Base-by-base conservation (phyloP, 306 rosid genomes). In the Cicer pinnatifidum region DNA sequence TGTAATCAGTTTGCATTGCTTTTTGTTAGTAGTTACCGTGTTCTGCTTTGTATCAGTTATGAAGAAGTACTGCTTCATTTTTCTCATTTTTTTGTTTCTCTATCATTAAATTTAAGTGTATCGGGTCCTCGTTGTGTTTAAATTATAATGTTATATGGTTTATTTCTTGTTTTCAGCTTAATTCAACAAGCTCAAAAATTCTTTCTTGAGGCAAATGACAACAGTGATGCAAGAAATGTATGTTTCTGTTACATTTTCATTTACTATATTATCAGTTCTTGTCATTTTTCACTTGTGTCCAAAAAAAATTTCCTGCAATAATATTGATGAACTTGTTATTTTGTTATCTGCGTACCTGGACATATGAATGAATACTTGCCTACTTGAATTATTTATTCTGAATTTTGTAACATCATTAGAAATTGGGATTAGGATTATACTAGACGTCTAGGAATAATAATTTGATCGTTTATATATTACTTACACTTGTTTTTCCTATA, bases 171-270 rank as follows among this genome's bases (percentile, higher is more conserved):
- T 79, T 85, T 84, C 97, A 95, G 99, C 88, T 84, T 91, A 82
- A 88, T 90, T 86, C 99, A 91, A 83, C 97, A 87, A 81, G 92
- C 81, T 43, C 97, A 95, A 77, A 95, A 90, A 65, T 86, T 87
- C 78, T 82, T 90, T 69, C 47, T 70, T 73, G 97, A 90, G 87
- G 83, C 90, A 69, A 85, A 85, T 81, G 96, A 94, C 76, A 84
- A 90, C 19, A 78, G 81, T 86, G 91, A 88, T 81, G 57, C 97
- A 73, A 88, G 97, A 88, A 88, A 87, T 87, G 97, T 95, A 91
- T 82, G 93, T 73, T 78, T 78, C 72, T 81, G 62, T 79, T 80
- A 69, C 80, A 72, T 69, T 71, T 73, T 81, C 76, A 20, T 60
- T 10, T 72, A 65, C 9, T 41, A 17, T 59, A 33, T 69, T 66